Percentiles rank a stretch among this genome's conserved stretches.
phyloP scores from a whole-genome alignment of 2,329 filamentous ascomycete species.

The Botryotinia narcissicola region DNA sequence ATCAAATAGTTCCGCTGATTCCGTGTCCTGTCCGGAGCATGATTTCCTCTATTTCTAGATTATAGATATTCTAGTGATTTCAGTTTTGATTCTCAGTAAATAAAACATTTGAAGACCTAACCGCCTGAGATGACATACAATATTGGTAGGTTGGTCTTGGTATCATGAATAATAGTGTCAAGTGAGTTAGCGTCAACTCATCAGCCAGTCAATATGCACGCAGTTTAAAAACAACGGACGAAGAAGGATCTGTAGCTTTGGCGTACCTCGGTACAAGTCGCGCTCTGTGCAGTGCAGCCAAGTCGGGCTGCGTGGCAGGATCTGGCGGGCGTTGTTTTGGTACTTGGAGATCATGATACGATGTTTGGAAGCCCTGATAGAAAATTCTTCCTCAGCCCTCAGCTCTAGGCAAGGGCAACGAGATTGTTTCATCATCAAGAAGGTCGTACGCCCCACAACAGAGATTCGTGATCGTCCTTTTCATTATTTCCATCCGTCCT shows the following conservation, averaged over 20 bases:
- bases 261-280: conserved; percentile 5
- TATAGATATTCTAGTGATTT: not conserved
- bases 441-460: not conserved
- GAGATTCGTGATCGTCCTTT: not conserved
- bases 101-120: not conserved
- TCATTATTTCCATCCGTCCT: not conserved
- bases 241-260: conserved; percentile 7
- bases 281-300: conserved; percentile 8
- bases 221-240: not conserved
- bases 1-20: not conserved
- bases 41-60: not conserved
- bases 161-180: not conserved
- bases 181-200: conserved; percentile 6
- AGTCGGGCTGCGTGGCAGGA: conserved; percentile 7
- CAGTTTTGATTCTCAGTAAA: not conserved
- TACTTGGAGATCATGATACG: not conserved
- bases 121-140: not conserved
- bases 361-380: conserved; percentile 2
- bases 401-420: conserved; percentile 4
- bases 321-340: conserved; percentile 2
- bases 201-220: not conserved
- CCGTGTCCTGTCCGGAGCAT: not conserved
- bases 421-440: not conserved
- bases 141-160: conserved; percentile 3
- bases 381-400: conserved; percentile 5